Base-by-base conservation (phyloP, 768 basidiomycete genomes). In the Mycena maculata region DNA sequence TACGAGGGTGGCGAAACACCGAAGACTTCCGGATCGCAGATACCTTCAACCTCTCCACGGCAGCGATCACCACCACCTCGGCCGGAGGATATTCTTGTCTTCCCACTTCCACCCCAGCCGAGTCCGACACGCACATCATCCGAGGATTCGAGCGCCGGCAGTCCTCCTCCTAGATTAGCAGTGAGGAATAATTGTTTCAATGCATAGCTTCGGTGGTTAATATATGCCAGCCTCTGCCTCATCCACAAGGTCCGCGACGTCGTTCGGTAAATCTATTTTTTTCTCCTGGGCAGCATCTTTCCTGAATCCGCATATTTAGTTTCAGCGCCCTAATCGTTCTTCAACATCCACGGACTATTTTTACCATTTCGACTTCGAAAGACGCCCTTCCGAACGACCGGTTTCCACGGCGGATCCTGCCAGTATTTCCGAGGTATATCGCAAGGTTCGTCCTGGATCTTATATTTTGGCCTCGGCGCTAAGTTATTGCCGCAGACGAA, bases 301-400 rank as follows among this genome's bases (percentile, higher is more conserved):
- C 10, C 9, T 25, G 48, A 30, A 58, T 16, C 20, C 16, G 9
- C 11, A n/a, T 52, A 2, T 53, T 2, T 23, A 56, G 48, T 42
- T 30, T 12, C 58, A 36, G 20, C 54, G 52, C 11, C 59, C 36
- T 11, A 47, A 53, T 16, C 12, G 15, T 11, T 33, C 20, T 15
- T 50, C 56, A 9, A 33, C 10, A 6, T 16, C 25, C n/a, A 41
- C 55, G 6, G 62, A 64, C 28, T 67, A 67, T 48, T 70, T 70
- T 30, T 59, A 30, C 47, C 65, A 67, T 25, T 70, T 70, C 22
- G 69, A 70, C 39, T 70, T 70, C 38, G 69, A 70, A 38, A 42
- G 41, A 27, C 57, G 65, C 1, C 44, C 60, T n/a, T 66, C 65
- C 3, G 65, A 70, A 41, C 44, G 38, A 5, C 56, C 45, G 27